Evolutionary conservation across 768 basidiomycete genomes (phyloP).

Genomic region (Pilatotrama ljubarskyi): DNA sequence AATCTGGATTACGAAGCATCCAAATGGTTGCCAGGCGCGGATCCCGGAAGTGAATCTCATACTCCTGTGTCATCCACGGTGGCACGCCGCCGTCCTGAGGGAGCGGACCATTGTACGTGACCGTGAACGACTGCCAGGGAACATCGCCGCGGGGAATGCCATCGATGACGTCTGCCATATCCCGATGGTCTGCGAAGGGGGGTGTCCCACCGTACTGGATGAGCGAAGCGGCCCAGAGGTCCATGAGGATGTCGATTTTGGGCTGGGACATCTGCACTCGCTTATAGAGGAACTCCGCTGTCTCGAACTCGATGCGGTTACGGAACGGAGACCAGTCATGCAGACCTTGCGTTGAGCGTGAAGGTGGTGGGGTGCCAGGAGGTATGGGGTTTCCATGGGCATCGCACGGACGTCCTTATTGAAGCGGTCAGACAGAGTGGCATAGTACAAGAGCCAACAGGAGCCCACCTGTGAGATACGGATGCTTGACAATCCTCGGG

Average conservation of each 20-base stretch:
- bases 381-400: too few relatives aligned
- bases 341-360: neutral
- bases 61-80: constrained; percentile 27
- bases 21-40: constrained; percentile 17
- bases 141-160: constrained; percentile 34
- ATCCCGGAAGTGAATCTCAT: constrained; percentile 27
- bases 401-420: too few relatives aligned
- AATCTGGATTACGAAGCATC: constrained; percentile 25
- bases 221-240: constrained; percentile 7
- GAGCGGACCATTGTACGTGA: constrained; percentile 24
- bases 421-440: too few relatives aligned
- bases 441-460: too few relatives aligned
- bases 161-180: constrained; percentile 31
- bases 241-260: constrained; percentile 20
- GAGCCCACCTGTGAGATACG: too few relatives aligned
- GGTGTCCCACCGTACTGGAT: neutral
- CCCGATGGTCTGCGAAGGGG: neutral
- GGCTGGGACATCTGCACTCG: constrained; percentile 10
- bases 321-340: constrained; percentile 12
- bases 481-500: too few relatives aligned
- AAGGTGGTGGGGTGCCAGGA: too few relatives aligned
- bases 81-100: constrained; percentile 10
- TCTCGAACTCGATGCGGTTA: constrained; percentile 19
- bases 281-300: constrained; percentile 17
- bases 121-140: constrained; percentile 38